Evolutionary conservation across 1,284 basidiomycete genomes (phyloP).

Genomic region (Fomitopsis palustris): DNA sequence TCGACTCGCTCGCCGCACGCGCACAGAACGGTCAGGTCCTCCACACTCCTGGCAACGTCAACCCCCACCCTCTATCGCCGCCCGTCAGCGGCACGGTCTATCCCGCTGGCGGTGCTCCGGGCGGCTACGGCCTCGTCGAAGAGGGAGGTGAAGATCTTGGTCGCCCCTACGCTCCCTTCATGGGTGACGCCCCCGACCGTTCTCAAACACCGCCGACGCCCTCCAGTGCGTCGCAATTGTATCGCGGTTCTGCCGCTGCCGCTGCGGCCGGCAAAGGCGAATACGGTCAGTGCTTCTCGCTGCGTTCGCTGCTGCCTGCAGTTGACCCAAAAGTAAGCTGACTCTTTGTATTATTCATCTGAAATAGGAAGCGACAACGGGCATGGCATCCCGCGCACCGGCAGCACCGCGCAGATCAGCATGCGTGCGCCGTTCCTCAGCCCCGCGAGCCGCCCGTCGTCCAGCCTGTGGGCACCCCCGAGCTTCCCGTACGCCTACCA

Average conservation of each 20-base stretch:
- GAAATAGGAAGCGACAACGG: slow-evolving; percentile 2
- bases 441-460: slow-evolving; percentile 58
- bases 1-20: slow-evolving; percentile 32
- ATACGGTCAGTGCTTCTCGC: slow-evolving; percentile 12
- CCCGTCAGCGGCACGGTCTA: slow-evolving; percentile 12
- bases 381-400: slow-evolving; percentile 34
- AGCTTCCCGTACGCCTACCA: slow-evolving; percentile 33
- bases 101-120: slow-evolving; percentile 11
- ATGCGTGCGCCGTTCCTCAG: slow-evolving; percentile 69
- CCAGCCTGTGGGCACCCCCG: slow-evolving; percentile 58
- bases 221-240: slow-evolving; percentile 34
- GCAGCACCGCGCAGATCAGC: slow-evolving; percentile 34
- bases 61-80: slow-evolving; percentile 12
- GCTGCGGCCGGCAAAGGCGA: slow-evolving; percentile 18
- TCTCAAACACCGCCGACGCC: slow-evolving; percentile 24
- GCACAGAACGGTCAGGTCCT: slow-evolving; percentile 10
- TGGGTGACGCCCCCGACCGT: slow-evolving; percentile 27
- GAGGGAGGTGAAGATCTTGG: slow-evolving; percentile 24
- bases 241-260: slow-evolving; percentile 46
- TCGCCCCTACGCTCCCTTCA: slow-evolving; percentile 53
- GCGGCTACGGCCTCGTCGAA: slow-evolving; percentile 14
- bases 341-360: slow-evolving; percentile 2
- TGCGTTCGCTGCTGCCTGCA: neutral
- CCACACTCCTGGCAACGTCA: slow-evolving; percentile 6
- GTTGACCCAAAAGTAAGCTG: slow-evolving; percentile 4